Evolutionary conservation across 2,329 filamentous ascomycete species (phyloP).

Genomic region (Mollisia scopiformis): DNA sequence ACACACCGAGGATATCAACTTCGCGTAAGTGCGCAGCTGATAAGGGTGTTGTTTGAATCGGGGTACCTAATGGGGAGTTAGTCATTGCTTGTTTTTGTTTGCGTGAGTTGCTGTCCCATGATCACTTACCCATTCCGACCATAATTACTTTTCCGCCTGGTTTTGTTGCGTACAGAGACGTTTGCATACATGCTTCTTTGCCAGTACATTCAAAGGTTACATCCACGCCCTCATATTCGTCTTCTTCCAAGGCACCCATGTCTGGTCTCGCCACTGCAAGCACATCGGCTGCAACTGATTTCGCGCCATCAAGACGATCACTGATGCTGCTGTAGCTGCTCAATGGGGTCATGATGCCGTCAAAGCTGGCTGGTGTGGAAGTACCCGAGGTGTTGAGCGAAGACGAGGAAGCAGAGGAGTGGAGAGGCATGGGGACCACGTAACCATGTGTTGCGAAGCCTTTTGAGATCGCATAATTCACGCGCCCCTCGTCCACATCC

Average conservation of each 20-base stretch:
- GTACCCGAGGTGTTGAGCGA: conserved; percentile 47
- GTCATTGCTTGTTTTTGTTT: not conserved
- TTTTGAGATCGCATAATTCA: conserved; percentile 60
- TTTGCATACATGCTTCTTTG: conserved; percentile 75
- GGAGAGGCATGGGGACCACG: conserved; percentile 51
- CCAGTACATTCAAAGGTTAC: conserved; percentile 78
- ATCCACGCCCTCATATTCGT: conserved; percentile 68
- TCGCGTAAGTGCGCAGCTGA: conserved; percentile 74
- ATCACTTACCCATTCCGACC: conserved; percentile 69
- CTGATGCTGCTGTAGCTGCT: conserved; percentile 44
- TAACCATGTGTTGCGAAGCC: conserved; percentile 64
- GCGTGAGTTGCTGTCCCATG: not conserved
- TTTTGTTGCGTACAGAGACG: conserved; percentile 71
- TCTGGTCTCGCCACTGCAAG: conserved; percentile 40
- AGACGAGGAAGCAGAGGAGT: conserved; percentile 47
- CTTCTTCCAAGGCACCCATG: conserved; percentile 39
- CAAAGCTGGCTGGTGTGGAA: conserved; percentile 47
- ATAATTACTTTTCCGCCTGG: conserved; percentile 75
- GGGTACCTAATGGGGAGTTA: conserved; percentile 45
- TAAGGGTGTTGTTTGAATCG: conserved; percentile 74
- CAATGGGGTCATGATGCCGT: conserved; percentile 40
- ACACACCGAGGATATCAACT: conserved; percentile 78
- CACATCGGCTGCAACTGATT: conserved; percentile 51
- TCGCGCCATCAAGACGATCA: conserved; percentile 55
- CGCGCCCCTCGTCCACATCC: conserved; percentile 61